phyloP scores from a whole-genome alignment of 805 yeast genomes.

The Metschnikowia orientalis region DNA sequence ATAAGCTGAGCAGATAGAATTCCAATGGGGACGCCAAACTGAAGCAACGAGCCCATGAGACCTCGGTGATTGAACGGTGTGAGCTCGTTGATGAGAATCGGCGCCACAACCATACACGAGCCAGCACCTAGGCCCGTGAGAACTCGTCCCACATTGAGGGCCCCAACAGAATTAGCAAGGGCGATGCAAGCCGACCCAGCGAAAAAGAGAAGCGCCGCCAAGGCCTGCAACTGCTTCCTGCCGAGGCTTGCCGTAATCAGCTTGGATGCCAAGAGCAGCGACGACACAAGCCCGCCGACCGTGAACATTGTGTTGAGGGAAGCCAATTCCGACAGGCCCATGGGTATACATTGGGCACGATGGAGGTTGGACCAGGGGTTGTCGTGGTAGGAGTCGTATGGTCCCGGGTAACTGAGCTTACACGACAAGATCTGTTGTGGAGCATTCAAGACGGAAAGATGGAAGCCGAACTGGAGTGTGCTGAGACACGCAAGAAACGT shows the following conservation, averaged over 20 bases:
- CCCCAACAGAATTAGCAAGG: conserved; percentile 17
- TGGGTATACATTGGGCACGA: conserved; percentile 27
- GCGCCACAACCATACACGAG: conserved; percentile 36
- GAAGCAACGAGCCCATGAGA: conserved; percentile 37
- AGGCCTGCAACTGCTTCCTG: conserved; percentile 19
- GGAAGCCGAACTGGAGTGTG: conserved; percentile 38
- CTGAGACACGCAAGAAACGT: conserved; percentile 31
- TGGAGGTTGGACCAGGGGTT: conserved; percentile 26
- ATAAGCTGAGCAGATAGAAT: conserved; percentile 33
- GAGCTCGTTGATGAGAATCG: conserved; percentile 37
- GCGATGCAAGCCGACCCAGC: conserved; percentile 29
- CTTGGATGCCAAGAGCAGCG: conserved; percentile 27
- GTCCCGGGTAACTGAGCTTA: conserved; percentile 14
- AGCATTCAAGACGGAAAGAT: conserved; percentile 36
- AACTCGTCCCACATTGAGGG: conserved; percentile 30
- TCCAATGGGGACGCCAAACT: conserved; percentile 37
- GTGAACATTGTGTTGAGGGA: conserved; percentile 33
- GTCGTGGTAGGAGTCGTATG: conserved; percentile 16
- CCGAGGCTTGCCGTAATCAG: conserved; percentile 23
- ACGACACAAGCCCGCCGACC: conserved; percentile 33
- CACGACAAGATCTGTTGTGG: conserved; percentile 30
- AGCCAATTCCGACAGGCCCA: conserved; percentile 21
- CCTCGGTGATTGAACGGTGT: conserved; percentile 40
- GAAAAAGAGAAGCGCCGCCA: conserved; percentile 19
- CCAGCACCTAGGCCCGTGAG: conserved; percentile 39